A percentile compares a stretch with the other conserved stretches of the same genome.
phyloP scores from a whole-genome alignment of 2,329 filamentous ascomycete species.

The Truncatella angustata region DNA sequence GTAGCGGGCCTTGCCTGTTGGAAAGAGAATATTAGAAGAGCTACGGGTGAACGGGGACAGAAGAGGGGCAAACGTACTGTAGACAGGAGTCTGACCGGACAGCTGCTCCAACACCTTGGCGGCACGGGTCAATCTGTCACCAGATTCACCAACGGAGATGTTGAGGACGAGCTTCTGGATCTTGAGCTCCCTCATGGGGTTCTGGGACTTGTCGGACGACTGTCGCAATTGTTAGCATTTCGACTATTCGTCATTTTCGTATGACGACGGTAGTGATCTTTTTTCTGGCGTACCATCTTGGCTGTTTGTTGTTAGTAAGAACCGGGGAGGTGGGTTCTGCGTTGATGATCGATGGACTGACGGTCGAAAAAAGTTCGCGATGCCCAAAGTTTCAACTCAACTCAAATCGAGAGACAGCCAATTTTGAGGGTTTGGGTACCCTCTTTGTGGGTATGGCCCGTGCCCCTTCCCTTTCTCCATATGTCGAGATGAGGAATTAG shows the following conservation, averaged over 20 bases:
- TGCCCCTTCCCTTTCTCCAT: neutral
- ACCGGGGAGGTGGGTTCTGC: constrained; percentile 9
- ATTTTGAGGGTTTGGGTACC: constrained; percentile 8
- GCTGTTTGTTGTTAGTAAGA: constrained; percentile 27
- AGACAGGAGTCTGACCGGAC: constrained; percentile 98
- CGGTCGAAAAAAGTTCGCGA: constrained; percentile 6
- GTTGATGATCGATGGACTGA: constrained; percentile 30
- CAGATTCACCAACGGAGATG: constrained; percentile 97
- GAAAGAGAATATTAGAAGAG: neutral
- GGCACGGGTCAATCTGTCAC: constrained; percentile 99
- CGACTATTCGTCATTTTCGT: constrained; percentile 37
- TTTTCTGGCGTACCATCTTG: constrained; percentile 11
- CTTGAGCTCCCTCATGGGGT: constrained; percentile 99
- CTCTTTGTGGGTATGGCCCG: constrained; percentile 6
- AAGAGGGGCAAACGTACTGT: constrained; percentile 65
- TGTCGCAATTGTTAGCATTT: constrained; percentile 39
- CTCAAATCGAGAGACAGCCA: neutral
- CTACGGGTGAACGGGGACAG: neutral
- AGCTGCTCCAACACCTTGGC: constrained; percentile 99
- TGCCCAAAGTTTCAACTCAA: neutral
- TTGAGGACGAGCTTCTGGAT: constrained; percentile 72
- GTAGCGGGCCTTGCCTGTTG: constrained; percentile 95
- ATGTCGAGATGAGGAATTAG: constrained; percentile 7
- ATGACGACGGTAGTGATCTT: no score
- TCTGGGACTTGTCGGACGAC: constrained; percentile 78